Base-by-base conservation (phyloP, 306 rosid species). In the Quercus rubra region DNA sequence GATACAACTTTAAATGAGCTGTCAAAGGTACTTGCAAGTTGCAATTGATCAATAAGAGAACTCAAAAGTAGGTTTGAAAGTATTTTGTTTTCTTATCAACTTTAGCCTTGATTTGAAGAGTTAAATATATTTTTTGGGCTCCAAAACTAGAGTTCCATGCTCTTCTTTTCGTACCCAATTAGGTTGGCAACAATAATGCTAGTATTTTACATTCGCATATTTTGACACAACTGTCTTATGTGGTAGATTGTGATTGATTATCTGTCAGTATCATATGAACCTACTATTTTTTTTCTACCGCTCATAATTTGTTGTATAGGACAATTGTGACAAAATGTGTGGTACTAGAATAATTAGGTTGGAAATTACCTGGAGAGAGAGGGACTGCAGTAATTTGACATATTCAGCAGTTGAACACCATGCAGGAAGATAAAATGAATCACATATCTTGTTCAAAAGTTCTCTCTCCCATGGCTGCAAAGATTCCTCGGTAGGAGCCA, bases 331-430 rank as follows among this genome's bases (percentile, higher is more conserved):
- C 1, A 38, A 38, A 38, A 2, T 38, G 0, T 38, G 10, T 38
- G 2, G 3, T 7, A 10, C 43, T 38, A 38, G 10, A 7, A 38
- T 6, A 1, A 38, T 38, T 6, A 38, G 3, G 0, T 11, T n/a
- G 57, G 31, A 7, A 67, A 62, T 38, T 71, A 93, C 98, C 97
- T 89, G 80, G 31, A 92, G 90, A 30, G 89, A 81, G 1, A 68
- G 80, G 15, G 99, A 84, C 76, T 88, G 62, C 0, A 91, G 91
- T 76, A 92, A 72, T 55, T 21, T 74, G 88, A 95, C 78, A 73
- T 95, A 95, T 75, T 95, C 92, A 71, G 94, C 77, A 71, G 99
- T 81, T 52, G 99, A 92, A 80, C 98, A 92, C 99, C 99, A 95
- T 1, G 92, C 94, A 19, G 99, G 99, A 70, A 95, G 99, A 84